Percentiles rank a stretch among this genome's conserved stretches.
Conservation (phyloP, 2,329 filamentous ascomycete genomes). For the Colletotrichum sublineola region DNA sequence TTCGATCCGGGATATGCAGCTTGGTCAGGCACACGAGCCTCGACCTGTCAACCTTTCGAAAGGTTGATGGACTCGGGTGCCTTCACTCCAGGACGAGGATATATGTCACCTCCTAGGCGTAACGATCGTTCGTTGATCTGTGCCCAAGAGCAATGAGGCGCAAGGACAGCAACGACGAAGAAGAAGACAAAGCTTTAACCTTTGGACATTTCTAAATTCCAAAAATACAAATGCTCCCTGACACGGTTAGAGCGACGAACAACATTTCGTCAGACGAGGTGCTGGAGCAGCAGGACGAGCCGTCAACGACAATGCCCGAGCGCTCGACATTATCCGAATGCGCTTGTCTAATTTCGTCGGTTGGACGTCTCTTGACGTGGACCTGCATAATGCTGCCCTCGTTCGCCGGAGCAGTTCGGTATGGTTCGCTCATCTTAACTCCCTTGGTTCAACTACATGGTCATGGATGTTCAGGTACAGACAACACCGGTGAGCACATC, state of each 20-base stretch:
- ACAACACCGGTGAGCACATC: not conserved
- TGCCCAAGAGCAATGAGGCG: not conserved
- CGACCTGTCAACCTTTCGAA: conserved; percentile 1
- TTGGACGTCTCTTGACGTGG: not conserved
- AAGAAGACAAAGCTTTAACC: not conserved
- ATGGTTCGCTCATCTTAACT: not conserved
- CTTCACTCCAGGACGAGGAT: not conserved
- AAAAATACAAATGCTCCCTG: not conserved
- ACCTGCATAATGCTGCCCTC: not conserved
- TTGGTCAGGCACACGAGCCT: conserved; percentile 5
- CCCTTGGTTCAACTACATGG: not conserved
- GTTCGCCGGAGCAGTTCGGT: not conserved
- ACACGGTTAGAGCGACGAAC: conserved; percentile 8
- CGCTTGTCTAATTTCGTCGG: conserved; percentile 11
- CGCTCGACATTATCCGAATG: conserved; percentile 19
- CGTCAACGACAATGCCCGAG: conserved; percentile 1
- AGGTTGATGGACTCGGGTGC: not conserved
- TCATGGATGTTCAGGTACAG: not conserved
- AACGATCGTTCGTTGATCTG: conserved; percentile 6
- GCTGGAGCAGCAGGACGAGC: conserved; percentile 2
- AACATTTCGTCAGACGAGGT: conserved; percentile 8
- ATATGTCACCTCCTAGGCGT: conserved; percentile 4
- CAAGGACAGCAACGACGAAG: not conserved
- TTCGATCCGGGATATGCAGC: conserved; percentile 7
- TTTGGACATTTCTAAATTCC: not conserved